Conservation (phyloP, 2,329 filamentous ascomycete species). For the Colletotrichum sp. region DNA sequence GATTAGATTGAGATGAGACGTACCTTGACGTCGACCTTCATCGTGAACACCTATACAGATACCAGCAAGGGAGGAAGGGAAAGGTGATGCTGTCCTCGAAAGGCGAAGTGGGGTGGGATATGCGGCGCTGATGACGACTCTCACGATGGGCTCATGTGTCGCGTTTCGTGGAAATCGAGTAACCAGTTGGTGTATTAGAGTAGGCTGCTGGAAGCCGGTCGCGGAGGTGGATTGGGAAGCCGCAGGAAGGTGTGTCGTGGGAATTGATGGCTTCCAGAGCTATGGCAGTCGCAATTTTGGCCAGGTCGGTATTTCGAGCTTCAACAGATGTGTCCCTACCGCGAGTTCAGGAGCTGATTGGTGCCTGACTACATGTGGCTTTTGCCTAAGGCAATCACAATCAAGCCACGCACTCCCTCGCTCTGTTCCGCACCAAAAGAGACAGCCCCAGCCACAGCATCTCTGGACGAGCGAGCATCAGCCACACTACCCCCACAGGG, state of each 20-base stretch:
- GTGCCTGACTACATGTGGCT: conserved; percentile 17
- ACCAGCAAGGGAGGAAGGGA: conserved; percentile 15
- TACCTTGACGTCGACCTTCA: conserved; percentile 25
- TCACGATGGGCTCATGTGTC: conserved; percentile 3
- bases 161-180: not conserved
- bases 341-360: conserved; percentile 19
- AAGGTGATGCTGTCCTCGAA: conserved; percentile 14
- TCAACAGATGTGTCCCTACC: conserved; percentile 25
- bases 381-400: conserved; percentile 2
- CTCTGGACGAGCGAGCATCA: not conserved
- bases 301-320: conserved; percentile 22
- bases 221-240: not conserved
- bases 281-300: conserved; percentile 22
- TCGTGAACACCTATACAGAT: conserved; percentile 8
- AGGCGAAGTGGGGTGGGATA: conserved; percentile 16
- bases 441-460: not conserved
- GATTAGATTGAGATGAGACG: not conserved
- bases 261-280: conserved; percentile 25
- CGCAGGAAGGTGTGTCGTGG: conserved; percentile 10
- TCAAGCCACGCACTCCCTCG: not conserved
- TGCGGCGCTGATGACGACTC: conserved; percentile 5
- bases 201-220: conserved; percentile 21
- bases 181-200: not conserved
- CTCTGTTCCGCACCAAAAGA: not conserved
- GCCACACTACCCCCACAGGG: not conserved